Conservation (phyloP, 306 rosid species). For the Benincasa hispida region DNA sequence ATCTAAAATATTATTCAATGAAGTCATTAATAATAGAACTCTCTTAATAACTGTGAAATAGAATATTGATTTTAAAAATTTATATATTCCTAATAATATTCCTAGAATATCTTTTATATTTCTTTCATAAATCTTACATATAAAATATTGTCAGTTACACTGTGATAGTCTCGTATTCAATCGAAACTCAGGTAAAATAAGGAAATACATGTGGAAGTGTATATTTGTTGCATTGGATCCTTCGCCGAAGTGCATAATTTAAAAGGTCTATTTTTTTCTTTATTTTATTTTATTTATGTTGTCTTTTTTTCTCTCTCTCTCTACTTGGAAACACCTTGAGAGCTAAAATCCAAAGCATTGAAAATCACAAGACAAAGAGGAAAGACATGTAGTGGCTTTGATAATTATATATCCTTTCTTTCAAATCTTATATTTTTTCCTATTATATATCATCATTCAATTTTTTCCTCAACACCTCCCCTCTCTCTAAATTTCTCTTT, state of each 20-base stretch:
- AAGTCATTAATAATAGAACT: too few relatives aligned
- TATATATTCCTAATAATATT: too few relatives aligned
- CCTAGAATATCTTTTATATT: too few relatives aligned
- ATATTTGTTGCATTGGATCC: constrained; percentile 59
- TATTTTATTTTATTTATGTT: not conserved
- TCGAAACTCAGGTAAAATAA: too few relatives aligned
- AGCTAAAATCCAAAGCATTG: constrained; percentile 29
- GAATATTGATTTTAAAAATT: too few relatives aligned
- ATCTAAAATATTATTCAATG: too few relatives aligned
- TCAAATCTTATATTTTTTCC: not conserved
- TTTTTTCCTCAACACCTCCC: not conserved
- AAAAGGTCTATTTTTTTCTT: not conserved
- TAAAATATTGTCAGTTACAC: too few relatives aligned
- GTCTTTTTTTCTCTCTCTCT: constrained; percentile 18
- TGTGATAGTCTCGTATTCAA: too few relatives aligned
- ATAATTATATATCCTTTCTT: not conserved
- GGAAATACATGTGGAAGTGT: not conserved
- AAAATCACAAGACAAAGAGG: constrained; percentile 9
- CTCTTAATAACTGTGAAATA: too few relatives aligned
- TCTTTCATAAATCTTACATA: too few relatives aligned
- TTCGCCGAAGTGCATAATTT: constrained; percentile 37
- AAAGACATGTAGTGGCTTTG: constrained; percentile 1
- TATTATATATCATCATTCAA: not conserved
- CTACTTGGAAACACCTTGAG: constrained; percentile 13
- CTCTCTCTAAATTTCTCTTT: not conserved